phyloP scores from a whole-genome alignment of 2,329 filamentous ascomycete species.

The Zalaria obscura region DNA sequence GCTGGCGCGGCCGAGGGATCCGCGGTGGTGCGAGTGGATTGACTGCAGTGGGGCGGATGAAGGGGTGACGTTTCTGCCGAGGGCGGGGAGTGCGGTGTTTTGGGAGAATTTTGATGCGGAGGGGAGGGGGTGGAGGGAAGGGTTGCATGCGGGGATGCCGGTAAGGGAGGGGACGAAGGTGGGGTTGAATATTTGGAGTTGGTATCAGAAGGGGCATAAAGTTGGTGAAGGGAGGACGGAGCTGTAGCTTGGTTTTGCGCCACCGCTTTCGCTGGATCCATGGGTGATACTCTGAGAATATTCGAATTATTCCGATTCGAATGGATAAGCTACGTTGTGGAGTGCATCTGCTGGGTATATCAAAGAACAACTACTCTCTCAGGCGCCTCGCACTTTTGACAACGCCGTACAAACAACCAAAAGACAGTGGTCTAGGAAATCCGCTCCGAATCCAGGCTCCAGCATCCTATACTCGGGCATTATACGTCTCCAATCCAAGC shows the following conservation, averaged over 20 bases:
- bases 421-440: too few species aligned
- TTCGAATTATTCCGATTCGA: too few species aligned
- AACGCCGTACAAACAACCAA: too few species aligned
- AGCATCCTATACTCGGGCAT: not conserved
- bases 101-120: constrained; percentile 46
- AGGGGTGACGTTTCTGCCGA: constrained; percentile 44
- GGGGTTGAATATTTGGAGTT: constrained; percentile 52
- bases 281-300: too few species aligned
- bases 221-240: not conserved
- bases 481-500: constrained; percentile 31
- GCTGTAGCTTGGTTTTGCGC: too few species aligned
- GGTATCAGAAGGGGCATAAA: constrained; percentile 30
- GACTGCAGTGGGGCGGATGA: constrained; percentile 30
- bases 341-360: too few species aligned
- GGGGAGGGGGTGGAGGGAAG: constrained; percentile 42
- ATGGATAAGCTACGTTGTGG: too few species aligned
- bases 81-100: constrained; percentile 44
- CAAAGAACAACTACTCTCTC: too few species aligned
- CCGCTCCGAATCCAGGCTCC: too few species aligned
- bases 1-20: constrained; percentile 27
- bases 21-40: constrained; percentile 42
- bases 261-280: too few species aligned
- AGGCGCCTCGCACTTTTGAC: too few species aligned
- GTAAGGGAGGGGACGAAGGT: constrained; percentile 42
- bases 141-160: constrained; percentile 47